These are phyloP conservation scores for Cordyceps pruinosa DNA, from an alignment of 2,329 filamentous ascomycete species.

Conservation along the genomic window DNA sequence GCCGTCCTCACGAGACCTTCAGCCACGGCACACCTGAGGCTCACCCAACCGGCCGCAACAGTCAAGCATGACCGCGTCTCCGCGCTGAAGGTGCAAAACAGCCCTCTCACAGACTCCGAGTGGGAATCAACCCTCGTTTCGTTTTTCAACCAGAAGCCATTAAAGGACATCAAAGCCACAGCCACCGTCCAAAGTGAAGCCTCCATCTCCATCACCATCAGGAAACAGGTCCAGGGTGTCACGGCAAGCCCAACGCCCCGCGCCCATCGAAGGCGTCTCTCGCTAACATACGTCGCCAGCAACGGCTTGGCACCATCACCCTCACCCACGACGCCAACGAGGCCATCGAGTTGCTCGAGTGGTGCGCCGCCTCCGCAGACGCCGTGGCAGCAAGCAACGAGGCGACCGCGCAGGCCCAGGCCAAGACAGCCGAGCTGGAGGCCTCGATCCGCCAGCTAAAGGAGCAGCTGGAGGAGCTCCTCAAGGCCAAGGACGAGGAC, in stretches of 20 bases:
- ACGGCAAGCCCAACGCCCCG: constrained; percentile 47
- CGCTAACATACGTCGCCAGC: constrained; percentile 32
- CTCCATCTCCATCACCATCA: constrained; percentile 53
- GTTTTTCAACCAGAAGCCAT: constrained; percentile 45
- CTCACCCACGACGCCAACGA: constrained; percentile 50
- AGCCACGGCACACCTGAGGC: neutral
- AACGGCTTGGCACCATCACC: constrained; percentile 61
- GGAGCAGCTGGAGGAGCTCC: constrained; percentile 58
- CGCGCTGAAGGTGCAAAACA: constrained; percentile 46
- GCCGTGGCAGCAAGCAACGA: constrained; percentile 38
- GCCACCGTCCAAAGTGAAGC: constrained; percentile 49
- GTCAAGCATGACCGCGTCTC: constrained; percentile 51
- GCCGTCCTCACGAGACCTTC: constrained; percentile 7
- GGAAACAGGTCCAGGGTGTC: constrained; percentile 60
- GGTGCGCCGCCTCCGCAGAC: constrained; percentile 56
- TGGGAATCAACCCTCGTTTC: constrained; percentile 57
- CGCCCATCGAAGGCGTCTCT: neutral
- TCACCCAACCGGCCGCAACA: constrained; percentile 22
- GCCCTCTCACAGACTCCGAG: constrained; percentile 52
- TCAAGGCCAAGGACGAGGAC: constrained; percentile 57
- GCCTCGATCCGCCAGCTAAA: constrained; percentile 51
- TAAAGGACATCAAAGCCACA: constrained; percentile 50
- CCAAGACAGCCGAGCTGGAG: constrained; percentile 42
- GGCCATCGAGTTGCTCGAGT: constrained; percentile 60
- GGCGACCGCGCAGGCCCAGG: constrained; percentile 35